Base-by-base conservation (phyloP, 345 rosid species). In the Dipteronia dyeriana region DNA sequence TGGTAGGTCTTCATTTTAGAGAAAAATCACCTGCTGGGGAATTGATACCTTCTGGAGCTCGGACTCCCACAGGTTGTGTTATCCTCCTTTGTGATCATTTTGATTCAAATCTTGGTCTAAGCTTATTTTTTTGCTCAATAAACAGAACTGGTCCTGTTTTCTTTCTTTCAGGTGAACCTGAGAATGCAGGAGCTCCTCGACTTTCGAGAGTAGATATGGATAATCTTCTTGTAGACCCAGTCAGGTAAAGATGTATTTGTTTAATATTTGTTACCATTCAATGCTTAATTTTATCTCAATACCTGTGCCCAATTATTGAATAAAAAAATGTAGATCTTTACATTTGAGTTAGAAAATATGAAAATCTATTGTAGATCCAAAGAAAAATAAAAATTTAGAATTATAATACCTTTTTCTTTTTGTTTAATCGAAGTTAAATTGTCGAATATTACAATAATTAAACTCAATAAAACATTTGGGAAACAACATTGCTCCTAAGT, bases 1-100 rank as follows among this genome's bases (percentile, higher is more conserved):
- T 95, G 60, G 97, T 95, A 53, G 99, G 99, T 53, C 94, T 95
- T 83, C 96, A 93, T 68, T 95, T 95, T 79, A 87, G 91, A 86
- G 94, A 91, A 75, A 87, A 89, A 68, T 75, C 97, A 5, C 78
- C 80, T 3, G 80, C 83, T 61, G 90, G 98, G 43, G 93, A 93
- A n/a, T 75, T 95, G 47, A 88, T 95, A 75, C 93, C 97, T 54
- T 85, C 87, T 53, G 89, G 85, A 82, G 79, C 87, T 79, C 76
- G 73, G 13, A 79, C 91, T 51, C 86, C 87, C 22, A 63, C 84
- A 14, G 91, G 87, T 86, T 57, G 56, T 51, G 79, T 60, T 74
- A 80, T 22, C 85, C 79, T 43, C 75, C 73, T 65, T 66, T 76
- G 65, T 73, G 72, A 41, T 41, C 10, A 0, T 41, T 41, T 45